These are phyloP conservation scores for Primulina eburnea DNA, from an alignment of 257 asterid genomes.

Conservation along the genomic window DNA sequence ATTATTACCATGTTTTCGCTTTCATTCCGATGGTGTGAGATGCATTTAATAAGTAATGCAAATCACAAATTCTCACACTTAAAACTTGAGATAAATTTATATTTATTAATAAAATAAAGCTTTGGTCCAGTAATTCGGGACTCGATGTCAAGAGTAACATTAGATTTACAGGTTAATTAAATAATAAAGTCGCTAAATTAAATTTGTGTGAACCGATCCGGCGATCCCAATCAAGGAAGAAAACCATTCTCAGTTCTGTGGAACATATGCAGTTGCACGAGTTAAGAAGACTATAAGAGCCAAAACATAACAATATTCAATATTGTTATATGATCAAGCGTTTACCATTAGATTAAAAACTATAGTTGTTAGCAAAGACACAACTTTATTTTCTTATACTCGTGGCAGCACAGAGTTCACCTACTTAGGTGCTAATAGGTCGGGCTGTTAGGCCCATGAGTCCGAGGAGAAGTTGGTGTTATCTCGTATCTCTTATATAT, in stretches of 20 bases:
- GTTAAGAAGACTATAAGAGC: neutral
- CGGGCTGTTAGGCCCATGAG: too few species aligned
- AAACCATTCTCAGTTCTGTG: neutral
- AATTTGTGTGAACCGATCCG: neutral
- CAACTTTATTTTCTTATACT: too few species aligned
- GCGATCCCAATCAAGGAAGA: neutral
- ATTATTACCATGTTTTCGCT: neutral
- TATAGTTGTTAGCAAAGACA: too few species aligned
- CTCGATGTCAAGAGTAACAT: neutral
- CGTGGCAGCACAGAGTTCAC: too few species aligned
- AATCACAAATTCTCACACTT: neutral
- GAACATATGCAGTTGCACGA: neutral
- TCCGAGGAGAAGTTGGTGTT: too few species aligned
- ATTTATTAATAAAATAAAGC: too few species aligned
- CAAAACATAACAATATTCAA: neutral
- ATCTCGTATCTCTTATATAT: too few species aligned
- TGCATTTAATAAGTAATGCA: neutral
- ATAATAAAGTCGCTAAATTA: neutral
- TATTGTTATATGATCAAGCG: too few species aligned
- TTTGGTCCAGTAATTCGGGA: neutral
- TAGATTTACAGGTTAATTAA: neutral
- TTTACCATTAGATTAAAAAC: too few species aligned
- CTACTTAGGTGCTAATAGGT: too few species aligned
- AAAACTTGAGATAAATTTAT: neutral
- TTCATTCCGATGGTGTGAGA: neutral